Evolutionary conservation across 129 eudicot species (phyloP).

Genomic region (Flaveria trinervia): DNA sequence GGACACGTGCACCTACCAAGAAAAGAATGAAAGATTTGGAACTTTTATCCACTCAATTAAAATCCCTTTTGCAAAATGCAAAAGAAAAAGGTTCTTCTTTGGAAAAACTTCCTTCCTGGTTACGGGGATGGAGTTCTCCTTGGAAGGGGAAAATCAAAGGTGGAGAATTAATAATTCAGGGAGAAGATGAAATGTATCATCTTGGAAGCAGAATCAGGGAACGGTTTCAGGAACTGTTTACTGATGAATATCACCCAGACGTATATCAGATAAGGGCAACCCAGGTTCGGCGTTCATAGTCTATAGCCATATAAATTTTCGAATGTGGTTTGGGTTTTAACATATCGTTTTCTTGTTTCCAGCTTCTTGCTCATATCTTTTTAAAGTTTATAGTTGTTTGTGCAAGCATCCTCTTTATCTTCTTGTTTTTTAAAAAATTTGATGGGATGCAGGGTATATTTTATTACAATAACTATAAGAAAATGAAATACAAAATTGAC

Average conservation of each 20-base stretch:
- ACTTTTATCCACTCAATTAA: conserved; percentile 47
- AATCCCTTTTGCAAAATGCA: conserved; percentile 54
- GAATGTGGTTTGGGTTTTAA: not conserved
- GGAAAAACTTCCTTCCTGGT: conserved; percentile 75
- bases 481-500: not conserved
- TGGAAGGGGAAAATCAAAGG: conserved; percentile 89
- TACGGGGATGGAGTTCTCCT: conserved; percentile 82
- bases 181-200: conserved; percentile 82
- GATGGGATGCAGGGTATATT: not conserved
- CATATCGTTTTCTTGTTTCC: conserved; percentile 2
- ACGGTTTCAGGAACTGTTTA: conserved; percentile 59
- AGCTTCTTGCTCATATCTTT: conserved; percentile 11
- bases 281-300: conserved; percentile 52
- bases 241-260: conserved; percentile 81
- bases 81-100: conserved; percentile 50
- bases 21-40: conserved; percentile 72
- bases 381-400: not conserved
- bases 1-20: conserved; percentile 98
- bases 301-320: not conserved
- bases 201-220: conserved; percentile 75
- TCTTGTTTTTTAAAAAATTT: not conserved
- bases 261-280: conserved; percentile 77
- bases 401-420: conserved; percentile 7
- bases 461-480: not conserved
- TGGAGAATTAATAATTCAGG: conserved; percentile 76